Base-by-base conservation (phyloP, 2,329 filamentous ascomycete species). In the Colletotrichum godetiae region DNA sequence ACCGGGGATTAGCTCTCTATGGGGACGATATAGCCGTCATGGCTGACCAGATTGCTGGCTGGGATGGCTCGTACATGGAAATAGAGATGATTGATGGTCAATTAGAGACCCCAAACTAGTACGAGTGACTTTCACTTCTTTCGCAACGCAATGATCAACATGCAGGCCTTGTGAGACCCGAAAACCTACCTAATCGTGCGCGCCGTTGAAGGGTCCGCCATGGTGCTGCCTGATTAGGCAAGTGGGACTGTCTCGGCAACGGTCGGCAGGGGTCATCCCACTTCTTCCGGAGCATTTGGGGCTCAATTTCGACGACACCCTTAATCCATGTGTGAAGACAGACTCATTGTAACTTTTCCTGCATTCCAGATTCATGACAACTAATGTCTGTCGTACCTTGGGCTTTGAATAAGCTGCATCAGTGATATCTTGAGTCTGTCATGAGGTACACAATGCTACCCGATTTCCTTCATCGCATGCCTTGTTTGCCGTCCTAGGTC, bases 261-360 rank as follows among this genome's bases (percentile, higher is more conserved):
- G 15, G 5, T 8, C 12, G 35, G 52, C 62, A 65, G 33, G 62
- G 62, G 3, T 27, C 15, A 29, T 65, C 49, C 62, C 62, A 29
- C 24, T 31, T 56, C 22, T 33, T 12, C 62, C 15, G 31, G 33
- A 24, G 52, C 62, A 56, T 2, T 42, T 27, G 52, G 24, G 62
- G 24, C 49, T 27, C 35, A 65, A 57, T 56, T 56, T 57, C 24
- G 24, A 65, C 62, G 62, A 65, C 62, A 56, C 55, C 4, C 27
- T 65, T 24, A 46, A 6, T 37, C 19, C 19, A 3, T 19, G 2
- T 46, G 35, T 24, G 13, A 56, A 24, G 5, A 31, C 10, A 42
- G 37, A 15, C 62, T 65, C 37, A 52, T 56, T 29, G 37, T 22
- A 29, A 22, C 22, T 3, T 15, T 24, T 4, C 24, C 15, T 31